Evolutionary conservation across 176 grass and related monocot genomes (phyloP), one percentile per base, ranked within the genome.

Genomic region (Calamus simplicifolius): DNA sequence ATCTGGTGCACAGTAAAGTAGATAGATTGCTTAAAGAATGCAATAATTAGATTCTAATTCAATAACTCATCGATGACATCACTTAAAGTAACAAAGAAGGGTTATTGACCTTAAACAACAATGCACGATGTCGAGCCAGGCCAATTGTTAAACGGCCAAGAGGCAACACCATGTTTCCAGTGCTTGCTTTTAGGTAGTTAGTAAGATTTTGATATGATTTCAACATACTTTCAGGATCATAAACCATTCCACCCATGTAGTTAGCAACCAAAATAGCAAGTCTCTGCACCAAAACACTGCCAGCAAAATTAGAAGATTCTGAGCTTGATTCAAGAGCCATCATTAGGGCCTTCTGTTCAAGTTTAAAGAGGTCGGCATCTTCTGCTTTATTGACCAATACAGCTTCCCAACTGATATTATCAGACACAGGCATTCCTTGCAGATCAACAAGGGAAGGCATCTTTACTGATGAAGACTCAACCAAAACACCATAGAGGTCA

Each of bases 101-200:
- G 16, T 50, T 58, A 66, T 69, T 82, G 55, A 98, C 94, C 94
- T 98, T 98, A 73, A 98, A 98, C 52, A 98, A 69, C 30, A 98
- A 83, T 18, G 94, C 88, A 27, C 88, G 94, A 81, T 98, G 94
- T 57, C 81, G 88, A 74, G 81, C 88, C 56, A 98, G 66, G 69
- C 94, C 88, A 83, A 83, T 72, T 62, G 86, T 98, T 68, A 98
- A 59, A 60, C 69, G 78, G 10, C 93, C 88, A 81, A 98, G 81
- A 43, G 79, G 88, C 56, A 98, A 65, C 62, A 98, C 67, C 67
- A 83, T 69, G 63, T 70, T 89, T 75, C 88, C 88, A 68, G 64
- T 71, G 35, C 58, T 73, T 63, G 7, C 75, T 69, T 66, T 79
- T 53, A 98, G 70, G 29, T 76, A 73, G 35, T 65, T 85, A 66